Percentiles rank a stretch among this genome's conserved stretches.
phyloP scores from a whole-genome alignment of 345 rosid species.

The Ceriops tagal region DNA sequence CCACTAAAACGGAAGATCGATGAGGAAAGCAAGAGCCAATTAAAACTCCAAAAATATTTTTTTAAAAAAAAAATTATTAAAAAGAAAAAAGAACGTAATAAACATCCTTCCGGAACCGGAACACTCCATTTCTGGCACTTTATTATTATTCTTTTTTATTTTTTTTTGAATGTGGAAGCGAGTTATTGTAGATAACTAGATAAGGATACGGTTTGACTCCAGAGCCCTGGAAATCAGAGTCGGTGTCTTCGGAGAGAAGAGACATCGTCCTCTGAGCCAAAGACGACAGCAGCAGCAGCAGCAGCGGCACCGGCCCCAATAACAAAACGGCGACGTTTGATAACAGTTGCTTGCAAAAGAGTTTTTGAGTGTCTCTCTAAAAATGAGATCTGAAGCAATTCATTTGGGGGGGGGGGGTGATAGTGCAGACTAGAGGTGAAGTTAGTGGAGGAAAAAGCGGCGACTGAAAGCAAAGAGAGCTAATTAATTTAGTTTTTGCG shows the following conservation, averaged over 20 bases:
- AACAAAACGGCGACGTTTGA: no score
- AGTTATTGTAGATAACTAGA: no score
- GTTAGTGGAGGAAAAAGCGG: no score
- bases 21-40: slow-evolving; percentile 15
- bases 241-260: slow-evolving; percentile 37
- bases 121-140: no score
- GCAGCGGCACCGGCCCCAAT: not conserved
- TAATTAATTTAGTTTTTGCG: no score
- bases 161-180: no score
- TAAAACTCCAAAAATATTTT: not conserved
- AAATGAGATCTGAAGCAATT: not conserved
- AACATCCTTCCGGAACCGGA: no score
- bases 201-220: slow-evolving; percentile 58
- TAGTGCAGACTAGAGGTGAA: not conserved
- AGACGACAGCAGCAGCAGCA: not conserved
- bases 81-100: not conserved
- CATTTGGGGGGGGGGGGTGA: not conserved
- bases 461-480: no score
- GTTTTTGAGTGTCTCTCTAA: not conserved
- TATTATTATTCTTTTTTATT: no score
- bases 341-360: no score
- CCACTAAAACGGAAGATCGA: slow-evolving; percentile 40
- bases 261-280: slow-evolving; percentile 41
- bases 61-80: not conserved
- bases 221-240: slow-evolving; percentile 52